phyloP scores from a whole-genome alignment of 371 early-diverging fungal species.

The Rhizopus stolonifer region DNA sequence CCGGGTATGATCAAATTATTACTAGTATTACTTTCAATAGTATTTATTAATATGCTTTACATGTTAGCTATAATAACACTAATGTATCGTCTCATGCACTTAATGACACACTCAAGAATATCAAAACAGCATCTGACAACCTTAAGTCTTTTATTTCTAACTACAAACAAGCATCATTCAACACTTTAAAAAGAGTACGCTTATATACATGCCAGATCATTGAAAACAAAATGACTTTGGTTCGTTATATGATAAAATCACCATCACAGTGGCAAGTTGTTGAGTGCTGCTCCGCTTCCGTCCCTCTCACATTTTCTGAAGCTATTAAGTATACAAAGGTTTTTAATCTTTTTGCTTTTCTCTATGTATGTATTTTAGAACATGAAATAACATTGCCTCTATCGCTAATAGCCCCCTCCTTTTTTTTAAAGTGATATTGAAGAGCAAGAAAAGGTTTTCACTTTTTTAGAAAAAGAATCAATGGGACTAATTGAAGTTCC shows the following conservation, averaged over 20 bases:
- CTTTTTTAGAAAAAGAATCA: constrained; percentile 8
- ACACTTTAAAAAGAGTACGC: constrained; percentile 6
- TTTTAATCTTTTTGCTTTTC: constrained; percentile 15
- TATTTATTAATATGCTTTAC: not conserved
- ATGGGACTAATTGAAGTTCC: constrained; percentile 10
- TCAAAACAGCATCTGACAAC: constrained; percentile 11
- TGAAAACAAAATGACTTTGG: constrained; percentile 17
- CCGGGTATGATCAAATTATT: constrained; percentile 9
- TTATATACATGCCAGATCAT: constrained; percentile 12
- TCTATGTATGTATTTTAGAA: constrained; percentile 8
- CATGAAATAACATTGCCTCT: constrained; percentile 4
- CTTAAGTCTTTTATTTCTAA: constrained; percentile 6
- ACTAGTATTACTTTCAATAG: not conserved
- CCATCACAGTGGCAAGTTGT: constrained; percentile 13
- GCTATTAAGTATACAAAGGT: constrained; percentile 13
- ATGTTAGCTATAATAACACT: constrained; percentile 7
- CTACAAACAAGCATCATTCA: constrained; percentile 10
- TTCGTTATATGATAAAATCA: constrained; percentile 10
- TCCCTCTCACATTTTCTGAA: constrained; percentile 6
- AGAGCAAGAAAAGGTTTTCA: constrained; percentile 12
- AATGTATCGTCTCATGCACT: constrained; percentile 1
- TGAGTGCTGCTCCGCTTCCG: constrained; percentile 15
- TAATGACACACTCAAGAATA: constrained; percentile 19
- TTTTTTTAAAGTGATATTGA: constrained; percentile 14
- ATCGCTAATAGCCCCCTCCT: constrained; percentile 6